Conservation (phyloP, 2,329 filamentous ascomycete species). For the Xylariomycetidae sp. region DNA sequence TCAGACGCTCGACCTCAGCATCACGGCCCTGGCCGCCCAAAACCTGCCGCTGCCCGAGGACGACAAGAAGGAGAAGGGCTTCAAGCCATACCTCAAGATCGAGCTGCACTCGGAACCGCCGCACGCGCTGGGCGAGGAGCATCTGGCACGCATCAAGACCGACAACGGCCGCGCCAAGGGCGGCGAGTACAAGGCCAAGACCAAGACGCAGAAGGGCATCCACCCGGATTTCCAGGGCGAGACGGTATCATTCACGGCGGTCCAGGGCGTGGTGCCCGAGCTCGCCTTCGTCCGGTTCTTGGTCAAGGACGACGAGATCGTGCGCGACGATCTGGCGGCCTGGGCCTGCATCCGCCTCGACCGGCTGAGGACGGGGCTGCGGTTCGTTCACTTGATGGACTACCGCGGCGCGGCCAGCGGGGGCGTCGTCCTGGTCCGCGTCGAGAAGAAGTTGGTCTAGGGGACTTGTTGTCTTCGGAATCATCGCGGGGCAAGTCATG, state of each 20-base stretch:
- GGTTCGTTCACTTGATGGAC: conserved; percentile 74
- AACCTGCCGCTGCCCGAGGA: conserved; percentile 61
- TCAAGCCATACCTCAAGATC: conserved; percentile 78
- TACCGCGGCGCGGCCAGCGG: conserved; percentile 59
- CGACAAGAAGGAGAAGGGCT: conserved; percentile 47
- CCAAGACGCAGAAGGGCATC: conserved; percentile 51
- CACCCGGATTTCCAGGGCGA: conserved; percentile 61
- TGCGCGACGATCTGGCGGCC: conserved; percentile 71
- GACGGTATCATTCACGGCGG: conserved; percentile 50
- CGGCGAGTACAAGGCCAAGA: conserved; percentile 55
- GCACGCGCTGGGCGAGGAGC: conserved; percentile 16
- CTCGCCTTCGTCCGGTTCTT: conserved; percentile 77
- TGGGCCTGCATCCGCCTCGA: conserved; percentile 90
- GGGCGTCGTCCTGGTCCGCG: conserved; percentile 68
- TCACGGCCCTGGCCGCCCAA: conserved; percentile 75
- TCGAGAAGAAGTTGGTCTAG: conserved; percentile 49
- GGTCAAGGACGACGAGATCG: conserved; percentile 80
- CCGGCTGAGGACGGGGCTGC: conserved; percentile 68
- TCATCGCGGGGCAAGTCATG: too few species aligned
- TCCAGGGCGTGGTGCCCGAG: conserved; percentile 58
- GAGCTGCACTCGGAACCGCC: conserved; percentile 71
- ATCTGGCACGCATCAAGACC: conserved; percentile 20
- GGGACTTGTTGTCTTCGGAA: too few species aligned
- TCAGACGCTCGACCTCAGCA: conserved; percentile 62
- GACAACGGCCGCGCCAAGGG: conserved; percentile 53